Conservation (phyloP, 495 filamentous ascomycete species). For the Annulohypoxylon stygium region DNA sequence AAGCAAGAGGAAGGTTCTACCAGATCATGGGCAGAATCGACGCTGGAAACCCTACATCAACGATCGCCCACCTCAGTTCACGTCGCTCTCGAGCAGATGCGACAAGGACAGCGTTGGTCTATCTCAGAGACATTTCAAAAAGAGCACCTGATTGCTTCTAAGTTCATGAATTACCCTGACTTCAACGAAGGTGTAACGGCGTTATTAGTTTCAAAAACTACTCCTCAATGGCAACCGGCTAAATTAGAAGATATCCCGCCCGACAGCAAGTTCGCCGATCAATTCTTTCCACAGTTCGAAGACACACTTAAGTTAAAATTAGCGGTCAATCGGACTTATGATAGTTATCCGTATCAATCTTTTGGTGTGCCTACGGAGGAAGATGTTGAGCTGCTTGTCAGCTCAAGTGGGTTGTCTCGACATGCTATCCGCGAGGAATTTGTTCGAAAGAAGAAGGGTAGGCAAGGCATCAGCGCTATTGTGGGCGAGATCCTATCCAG, state of each 20-base stretch:
- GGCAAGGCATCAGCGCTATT: slow-evolving; percentile 69
- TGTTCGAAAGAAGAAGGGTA: slow-evolving; percentile 56
- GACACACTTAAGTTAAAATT: slow-evolving; percentile 63
- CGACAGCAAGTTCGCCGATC: slow-evolving; percentile 64
- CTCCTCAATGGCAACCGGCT: slow-evolving; percentile 78
- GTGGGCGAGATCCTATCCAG: slow-evolving; percentile 69
- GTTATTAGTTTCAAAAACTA: slow-evolving; percentile 74
- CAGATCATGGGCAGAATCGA: slow-evolving; percentile 79
- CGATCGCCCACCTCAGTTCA: slow-evolving; percentile 87
- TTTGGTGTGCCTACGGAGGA: slow-evolving; percentile 79
- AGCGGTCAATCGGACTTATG: slow-evolving; percentile 63
- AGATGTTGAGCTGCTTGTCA: slow-evolving; percentile 72
- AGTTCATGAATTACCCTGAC: slow-evolving; percentile 89
- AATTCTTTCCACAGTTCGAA: slow-evolving; percentile 69
- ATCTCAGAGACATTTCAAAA: slow-evolving; percentile 85
- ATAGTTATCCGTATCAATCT: slow-evolving; percentile 73
- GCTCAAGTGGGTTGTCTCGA: slow-evolving; percentile 49
- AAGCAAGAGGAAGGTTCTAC: slow-evolving; percentile 65
- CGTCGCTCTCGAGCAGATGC: slow-evolving; percentile 85
- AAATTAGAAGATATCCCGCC: slow-evolving; percentile 70
- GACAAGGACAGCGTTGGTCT: slow-evolving; percentile 76
- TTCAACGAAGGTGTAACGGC: slow-evolving; percentile 89
- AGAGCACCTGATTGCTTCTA: slow-evolving; percentile 81
- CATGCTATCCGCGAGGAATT: slow-evolving; percentile 65
- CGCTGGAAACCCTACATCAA: slow-evolving; percentile 74